Evolutionary conservation across 2,329 filamentous ascomycete species (phyloP).

Genomic region (Albophoma yamanashiensis): DNA sequence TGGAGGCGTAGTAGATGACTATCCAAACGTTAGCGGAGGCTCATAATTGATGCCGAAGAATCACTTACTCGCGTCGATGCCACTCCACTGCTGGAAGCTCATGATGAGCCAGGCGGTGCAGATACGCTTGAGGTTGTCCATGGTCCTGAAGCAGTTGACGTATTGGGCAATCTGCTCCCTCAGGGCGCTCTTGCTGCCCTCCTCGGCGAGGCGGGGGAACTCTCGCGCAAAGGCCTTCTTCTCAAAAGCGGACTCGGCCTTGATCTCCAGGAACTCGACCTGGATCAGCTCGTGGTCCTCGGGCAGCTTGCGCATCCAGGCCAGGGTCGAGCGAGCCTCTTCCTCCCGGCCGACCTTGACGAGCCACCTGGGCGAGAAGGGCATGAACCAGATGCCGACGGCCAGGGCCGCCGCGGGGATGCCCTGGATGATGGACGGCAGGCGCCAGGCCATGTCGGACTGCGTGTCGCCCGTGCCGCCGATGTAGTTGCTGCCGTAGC

Average conservation of each 20-base stretch:
- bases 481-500: slow-evolving; percentile 35
- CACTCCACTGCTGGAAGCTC: slow-evolving; percentile 10
- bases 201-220: slow-evolving; percentile 31
- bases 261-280: slow-evolving; percentile 74
- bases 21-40: not conserved
- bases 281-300: slow-evolving; percentile 57
- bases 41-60: not conserved
- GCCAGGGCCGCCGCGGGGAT: slow-evolving; percentile 43
- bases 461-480: slow-evolving; percentile 32
- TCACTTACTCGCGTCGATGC: slow-evolving; percentile 33
- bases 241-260: slow-evolving; percentile 67
- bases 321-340: slow-evolving; percentile 48
- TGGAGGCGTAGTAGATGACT: slow-evolving; percentile 36
- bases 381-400: slow-evolving; percentile 62
- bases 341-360: slow-evolving; percentile 59
- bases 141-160: slow-evolving; percentile 31
- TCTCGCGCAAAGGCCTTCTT: slow-evolving; percentile 56
- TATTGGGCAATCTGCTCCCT: slow-evolving; percentile 38
- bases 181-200: slow-evolving; percentile 28
- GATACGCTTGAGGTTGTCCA: slow-evolving; percentile 51
- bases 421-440: slow-evolving; percentile 35
- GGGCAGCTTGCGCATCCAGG: slow-evolving; percentile 51
- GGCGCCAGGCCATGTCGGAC: slow-evolving; percentile 29
- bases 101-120: slow-evolving; percentile 52
- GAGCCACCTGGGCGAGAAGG: slow-evolving; percentile 69